phyloP scores from a whole-genome alignment of 2,329 filamentous ascomycete genomes.

The Achaetomium macrosporum region DNA sequence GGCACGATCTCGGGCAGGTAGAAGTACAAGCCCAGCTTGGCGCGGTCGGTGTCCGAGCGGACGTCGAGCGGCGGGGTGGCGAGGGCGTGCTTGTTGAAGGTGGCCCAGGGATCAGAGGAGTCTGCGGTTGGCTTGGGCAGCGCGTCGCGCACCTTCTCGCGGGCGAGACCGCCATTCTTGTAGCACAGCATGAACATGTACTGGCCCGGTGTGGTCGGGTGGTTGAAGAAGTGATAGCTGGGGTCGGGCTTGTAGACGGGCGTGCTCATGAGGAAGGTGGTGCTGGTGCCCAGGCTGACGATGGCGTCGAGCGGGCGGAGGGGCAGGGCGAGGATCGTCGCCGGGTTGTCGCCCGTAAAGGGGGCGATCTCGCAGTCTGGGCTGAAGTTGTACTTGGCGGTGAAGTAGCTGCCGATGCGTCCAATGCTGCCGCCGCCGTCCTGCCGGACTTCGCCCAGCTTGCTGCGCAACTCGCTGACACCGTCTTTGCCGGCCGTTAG shows the following conservation, averaged over 20 bases:
- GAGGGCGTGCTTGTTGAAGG: conserved; percentile 70
- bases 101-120: conserved; percentile 68
- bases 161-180: conserved; percentile 92
- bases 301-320: conserved; percentile 86
- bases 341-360: conserved; percentile 93
- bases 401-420: conserved; percentile 70
- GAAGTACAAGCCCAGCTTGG: conserved; percentile 91
- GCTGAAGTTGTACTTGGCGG: conserved; percentile 69
- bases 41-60: conserved; percentile 45
- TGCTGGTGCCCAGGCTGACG: conserved; percentile 89
- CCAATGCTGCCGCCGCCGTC: conserved; percentile 80
- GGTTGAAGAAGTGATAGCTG: conserved; percentile 96
- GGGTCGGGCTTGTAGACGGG: conserved; percentile 85
- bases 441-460: conserved; percentile 72
- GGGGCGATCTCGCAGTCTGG: conserved; percentile 70
- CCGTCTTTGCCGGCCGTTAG: conserved; percentile 63
- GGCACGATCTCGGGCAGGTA: conserved; percentile 93
- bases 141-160: conserved; percentile 80
- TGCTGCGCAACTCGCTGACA: conserved; percentile 58
- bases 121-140: conserved; percentile 50
- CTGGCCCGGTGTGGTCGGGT: conserved; percentile 80
- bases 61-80: conserved; percentile 65
- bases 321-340: conserved; percentile 87
- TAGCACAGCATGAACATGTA: conserved; percentile 99
- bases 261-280: conserved; percentile 96